Conservation (phyloP, 1,284 basidiomycete species). For the Heterobasidion irregulare region DNA sequence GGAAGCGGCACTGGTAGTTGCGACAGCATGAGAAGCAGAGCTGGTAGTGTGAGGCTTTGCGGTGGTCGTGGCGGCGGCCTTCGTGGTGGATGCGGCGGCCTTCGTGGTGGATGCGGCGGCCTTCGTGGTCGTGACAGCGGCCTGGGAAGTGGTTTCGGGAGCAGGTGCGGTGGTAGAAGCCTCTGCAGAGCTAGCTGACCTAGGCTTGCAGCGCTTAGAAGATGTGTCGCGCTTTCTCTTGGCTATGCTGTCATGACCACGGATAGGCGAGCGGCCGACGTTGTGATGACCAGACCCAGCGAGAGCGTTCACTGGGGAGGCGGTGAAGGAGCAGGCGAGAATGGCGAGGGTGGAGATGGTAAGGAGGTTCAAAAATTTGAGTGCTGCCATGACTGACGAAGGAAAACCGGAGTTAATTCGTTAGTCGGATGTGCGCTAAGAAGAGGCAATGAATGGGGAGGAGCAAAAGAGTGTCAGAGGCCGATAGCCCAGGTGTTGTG, state of each 20-base stretch:
- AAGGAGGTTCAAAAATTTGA: slow-evolving; percentile 47
- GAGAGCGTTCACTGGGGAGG: slow-evolving; percentile 42
- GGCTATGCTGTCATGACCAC: slow-evolving; percentile 36
- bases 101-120: slow-evolving; percentile 7
- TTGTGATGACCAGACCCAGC: slow-evolving; percentile 30
- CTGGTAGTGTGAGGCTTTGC: not conserved
- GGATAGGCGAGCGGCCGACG: slow-evolving; percentile 25
- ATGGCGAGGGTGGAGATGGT: slow-evolving; percentile 50
- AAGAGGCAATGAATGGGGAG: slow-evolving; percentile 12
- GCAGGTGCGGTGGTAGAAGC: slow-evolving; percentile 12
- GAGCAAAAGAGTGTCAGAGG: slow-evolving; percentile 25
- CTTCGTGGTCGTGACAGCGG: slow-evolving; percentile 9
- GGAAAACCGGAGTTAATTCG: not conserved
- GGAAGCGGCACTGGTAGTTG: slow-evolving; percentile 13
- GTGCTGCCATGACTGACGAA: slow-evolving; percentile 34
- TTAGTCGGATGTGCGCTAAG: slow-evolving; percentile 7
- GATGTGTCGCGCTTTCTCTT: slow-evolving; percentile 33
- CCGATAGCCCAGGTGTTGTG: slow-evolving; percentile 15
- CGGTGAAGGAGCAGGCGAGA: slow-evolving; percentile 40
- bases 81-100: slow-evolving; percentile 7
- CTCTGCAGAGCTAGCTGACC: slow-evolving; percentile 11
- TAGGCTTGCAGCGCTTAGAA: slow-evolving; percentile 42
- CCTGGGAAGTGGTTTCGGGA: not conserved
- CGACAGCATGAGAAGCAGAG: slow-evolving; percentile 6
- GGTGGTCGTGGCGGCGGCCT: not conserved